Conservation (phyloP, 106 monocot species). For the Gastrodia elata region DNA sequence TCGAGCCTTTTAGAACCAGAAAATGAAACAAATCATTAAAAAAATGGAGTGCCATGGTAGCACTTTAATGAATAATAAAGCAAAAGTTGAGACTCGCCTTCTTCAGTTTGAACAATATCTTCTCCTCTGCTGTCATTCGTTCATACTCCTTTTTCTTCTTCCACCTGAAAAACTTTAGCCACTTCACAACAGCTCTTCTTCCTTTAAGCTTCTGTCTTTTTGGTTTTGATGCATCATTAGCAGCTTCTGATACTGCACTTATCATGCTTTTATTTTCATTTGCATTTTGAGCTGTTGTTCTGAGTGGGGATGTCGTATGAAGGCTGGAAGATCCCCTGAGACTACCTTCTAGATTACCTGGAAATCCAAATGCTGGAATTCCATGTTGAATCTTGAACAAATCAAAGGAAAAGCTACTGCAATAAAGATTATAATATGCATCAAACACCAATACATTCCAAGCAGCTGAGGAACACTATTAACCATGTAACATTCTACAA, state of each 20-base stretch:
- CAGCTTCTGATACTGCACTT: slow-evolving; percentile 13
- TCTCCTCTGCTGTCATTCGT: slow-evolving; percentile 95
- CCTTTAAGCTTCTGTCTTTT: slow-evolving; percentile 90
- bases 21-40: slow-evolving; percentile 8
- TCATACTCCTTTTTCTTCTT: slow-evolving; percentile 93
- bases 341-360: neutral
- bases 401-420: slow-evolving; percentile 12
- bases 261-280: slow-evolving; percentile 14
- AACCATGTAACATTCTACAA: neutral
- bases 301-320: slow-evolving; percentile 24
- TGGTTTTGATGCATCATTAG: slow-evolving; percentile 22
- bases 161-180: slow-evolving; percentile 85
- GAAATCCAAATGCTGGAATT: slow-evolving; percentile 13
- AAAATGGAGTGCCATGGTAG: neutral
- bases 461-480: neutral
- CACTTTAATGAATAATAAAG: neutral
- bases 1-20: slow-evolving; percentile 37
- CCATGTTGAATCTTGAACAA: slow-evolving; percentile 24
- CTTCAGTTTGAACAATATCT: slow-evolving; percentile 74
- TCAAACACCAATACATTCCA: neutral
- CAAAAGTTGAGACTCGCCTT: slow-evolving; percentile 26
- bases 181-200: slow-evolving; percentile 77
- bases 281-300: slow-evolving; percentile 7
- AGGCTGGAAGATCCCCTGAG: slow-evolving; percentile 11
- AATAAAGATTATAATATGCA: slow-evolving; percentile 1